A percentile compares a stretch with the other conserved stretches of the same genome.
Conservation (phyloP, 192 early-diverging fungal genomes). For the Geranomyces michiganensis region DNA sequence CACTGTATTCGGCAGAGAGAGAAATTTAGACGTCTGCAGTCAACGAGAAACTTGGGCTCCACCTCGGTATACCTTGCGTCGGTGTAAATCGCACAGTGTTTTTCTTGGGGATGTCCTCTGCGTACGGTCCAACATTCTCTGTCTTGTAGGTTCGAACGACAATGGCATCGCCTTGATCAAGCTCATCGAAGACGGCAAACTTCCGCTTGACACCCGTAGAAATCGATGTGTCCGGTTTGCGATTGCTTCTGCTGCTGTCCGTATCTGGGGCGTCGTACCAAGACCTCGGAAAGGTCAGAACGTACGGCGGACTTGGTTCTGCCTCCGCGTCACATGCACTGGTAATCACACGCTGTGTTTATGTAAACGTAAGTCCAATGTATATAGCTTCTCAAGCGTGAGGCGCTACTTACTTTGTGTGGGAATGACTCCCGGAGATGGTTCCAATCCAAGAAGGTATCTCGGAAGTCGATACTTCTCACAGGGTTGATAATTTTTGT, state of each 20-base stretch:
- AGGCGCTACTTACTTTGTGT: constrained; percentile 43
- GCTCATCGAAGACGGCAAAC: constrained; percentile 39
- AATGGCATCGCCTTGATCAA: constrained; percentile 48
- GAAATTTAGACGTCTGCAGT: too few relatives aligned
- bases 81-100: constrained; percentile 88
- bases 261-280: constrained; percentile 35
- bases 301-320: constrained; percentile 68
- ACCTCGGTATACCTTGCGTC: constrained; percentile 61
- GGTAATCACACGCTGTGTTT: not conserved
- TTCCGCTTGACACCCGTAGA: constrained; percentile 44
- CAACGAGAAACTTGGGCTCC: too few relatives aligned
- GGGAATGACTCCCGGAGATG: constrained; percentile 75
- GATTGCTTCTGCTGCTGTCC: constrained; percentile 16
- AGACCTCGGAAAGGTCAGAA: constrained; percentile 69
- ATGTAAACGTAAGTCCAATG: not conserved
- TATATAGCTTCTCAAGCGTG: not conserved
- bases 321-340: too few relatives aligned
- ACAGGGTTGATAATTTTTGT: constrained; percentile 58
- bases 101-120: constrained; percentile 64
- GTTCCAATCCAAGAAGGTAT: constrained; percentile 84
- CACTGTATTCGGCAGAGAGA: constrained; percentile 39
- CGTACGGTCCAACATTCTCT: constrained; percentile 75
- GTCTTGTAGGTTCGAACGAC: constrained; percentile 66
- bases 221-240: not conserved
- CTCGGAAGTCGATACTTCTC: constrained; percentile 75